phyloP scores from a whole-genome alignment of 2,329 filamentous ascomycete species.

The Nothophoma quercina region DNA sequence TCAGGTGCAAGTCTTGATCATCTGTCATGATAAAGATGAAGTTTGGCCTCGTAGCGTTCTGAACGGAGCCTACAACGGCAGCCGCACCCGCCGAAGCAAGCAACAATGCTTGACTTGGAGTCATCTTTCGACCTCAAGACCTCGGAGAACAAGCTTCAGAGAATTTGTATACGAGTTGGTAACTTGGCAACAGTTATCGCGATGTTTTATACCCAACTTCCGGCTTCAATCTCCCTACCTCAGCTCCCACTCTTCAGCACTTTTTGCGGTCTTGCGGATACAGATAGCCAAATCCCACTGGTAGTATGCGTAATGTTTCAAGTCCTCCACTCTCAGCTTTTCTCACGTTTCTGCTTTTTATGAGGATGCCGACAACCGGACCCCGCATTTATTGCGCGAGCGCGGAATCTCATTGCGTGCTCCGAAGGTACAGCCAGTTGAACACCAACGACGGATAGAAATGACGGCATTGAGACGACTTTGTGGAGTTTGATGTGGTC shows the following conservation, averaged over 20 bases:
- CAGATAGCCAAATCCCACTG: conserved; percentile 7
- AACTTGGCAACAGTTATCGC: background rate
- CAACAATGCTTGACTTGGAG: conserved; percentile 14
- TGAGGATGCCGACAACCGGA: background rate
- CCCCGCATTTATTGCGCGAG: conserved; percentile 18
- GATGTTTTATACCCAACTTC: background rate
- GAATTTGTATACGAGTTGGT: background rate
- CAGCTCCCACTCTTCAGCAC: background rate
- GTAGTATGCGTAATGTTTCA: conserved; percentile 12
- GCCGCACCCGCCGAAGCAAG: conserved; percentile 11
- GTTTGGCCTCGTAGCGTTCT: conserved; percentile 52
- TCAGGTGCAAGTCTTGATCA: conserved; percentile 70
- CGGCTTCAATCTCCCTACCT: no score
- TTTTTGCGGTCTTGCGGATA: background rate
- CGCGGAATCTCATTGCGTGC: conserved; percentile 5
- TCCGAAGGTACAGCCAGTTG: background rate
- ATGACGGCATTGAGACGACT: background rate
- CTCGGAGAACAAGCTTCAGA: background rate
- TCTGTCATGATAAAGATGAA: conserved; percentile 74
- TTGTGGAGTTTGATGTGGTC: background rate
- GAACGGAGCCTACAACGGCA: background rate
- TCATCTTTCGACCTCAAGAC: conserved; percentile 17
- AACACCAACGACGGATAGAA: background rate
- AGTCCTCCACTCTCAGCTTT: no score
- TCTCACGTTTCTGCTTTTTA: no score